Evolutionary conservation across 257 asterid species (phyloP).

Genomic region (Haberlea rhodopensis): DNA sequence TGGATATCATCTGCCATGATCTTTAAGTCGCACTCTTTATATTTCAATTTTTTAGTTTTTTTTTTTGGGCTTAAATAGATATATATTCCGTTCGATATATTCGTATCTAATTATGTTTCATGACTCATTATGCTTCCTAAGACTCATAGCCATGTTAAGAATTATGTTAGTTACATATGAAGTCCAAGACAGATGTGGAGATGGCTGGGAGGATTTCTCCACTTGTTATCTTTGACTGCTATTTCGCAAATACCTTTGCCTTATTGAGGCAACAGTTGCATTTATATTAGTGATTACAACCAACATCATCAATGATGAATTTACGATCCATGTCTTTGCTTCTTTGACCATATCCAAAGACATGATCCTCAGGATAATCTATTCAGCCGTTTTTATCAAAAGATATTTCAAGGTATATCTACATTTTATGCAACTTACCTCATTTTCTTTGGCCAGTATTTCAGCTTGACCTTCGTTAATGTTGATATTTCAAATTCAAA

Average conservation of each 20-base stretch:
- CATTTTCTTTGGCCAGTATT: constrained; percentile 1
- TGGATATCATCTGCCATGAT: not conserved
- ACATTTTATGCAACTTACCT: not conserved
- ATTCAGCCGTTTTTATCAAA: constrained; percentile 76
- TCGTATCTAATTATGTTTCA: not conserved
- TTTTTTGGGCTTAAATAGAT: not conserved
- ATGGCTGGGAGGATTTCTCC: constrained; percentile 13
- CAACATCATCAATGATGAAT: not conserved
- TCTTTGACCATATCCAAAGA: constrained; percentile 67
- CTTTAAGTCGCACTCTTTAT: not conserved
- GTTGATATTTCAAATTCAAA: not conserved
- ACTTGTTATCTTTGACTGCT: not conserved
- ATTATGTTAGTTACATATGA: not conserved
- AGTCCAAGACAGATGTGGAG: not conserved
- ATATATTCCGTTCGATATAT: not conserved
- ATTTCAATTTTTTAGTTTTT: too few relatives aligned
- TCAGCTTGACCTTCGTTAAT: constrained; percentile 16
- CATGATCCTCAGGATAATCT: constrained; percentile 78
- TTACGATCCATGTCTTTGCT: constrained; percentile 17
- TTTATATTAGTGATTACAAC: not conserved
- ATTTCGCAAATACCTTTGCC: constrained; percentile 5
- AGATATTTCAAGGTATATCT: constrained; percentile 71
- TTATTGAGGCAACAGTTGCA: not conserved
- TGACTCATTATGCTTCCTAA: not conserved
- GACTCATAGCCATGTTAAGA: not conserved